Evolutionary conservation across 805 yeast species (phyloP).

Genomic region (Priceomyces carsonii): DNA sequence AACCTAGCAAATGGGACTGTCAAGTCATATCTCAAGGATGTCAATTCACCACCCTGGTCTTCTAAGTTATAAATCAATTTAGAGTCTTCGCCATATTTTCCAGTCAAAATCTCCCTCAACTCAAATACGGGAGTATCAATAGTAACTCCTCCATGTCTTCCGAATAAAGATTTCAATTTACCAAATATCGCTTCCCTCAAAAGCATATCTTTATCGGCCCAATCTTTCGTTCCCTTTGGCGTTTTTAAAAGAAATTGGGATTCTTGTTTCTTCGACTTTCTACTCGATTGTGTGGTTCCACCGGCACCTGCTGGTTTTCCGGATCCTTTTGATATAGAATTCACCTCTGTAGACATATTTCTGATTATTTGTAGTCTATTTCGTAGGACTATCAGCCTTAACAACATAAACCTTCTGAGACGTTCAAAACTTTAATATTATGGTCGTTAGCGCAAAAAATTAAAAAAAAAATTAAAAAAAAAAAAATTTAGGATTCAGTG

Average conservation of each 20-base stretch:
- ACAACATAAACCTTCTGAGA: slow-evolving; percentile 14
- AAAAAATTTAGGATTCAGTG: too few relatives aligned
- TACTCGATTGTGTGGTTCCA: too few relatives aligned
- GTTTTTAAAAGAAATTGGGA: slow-evolving; percentile 77
- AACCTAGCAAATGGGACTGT: slow-evolving; percentile 98
- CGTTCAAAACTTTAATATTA: background rate
- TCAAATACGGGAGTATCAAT: slow-evolving; percentile 99
- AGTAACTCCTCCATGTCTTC: slow-evolving; percentile 97
- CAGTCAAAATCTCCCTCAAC: slow-evolving; percentile 89
- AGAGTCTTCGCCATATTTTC: slow-evolving; percentile 98
- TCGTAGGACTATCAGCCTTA: slow-evolving; percentile 9
- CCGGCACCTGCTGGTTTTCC: too few relatives aligned
- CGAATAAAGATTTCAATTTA: slow-evolving; percentile 72
- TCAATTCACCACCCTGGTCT: slow-evolving; percentile 98
- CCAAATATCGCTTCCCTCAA: slow-evolving; percentile 85
- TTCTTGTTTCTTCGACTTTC: slow-evolving; percentile 45
- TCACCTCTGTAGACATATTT: slow-evolving; percentile 17
- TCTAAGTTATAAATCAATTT: slow-evolving; percentile 93
- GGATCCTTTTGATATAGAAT: slow-evolving; percentile 9
- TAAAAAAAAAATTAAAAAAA: too few relatives aligned
- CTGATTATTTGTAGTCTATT: slow-evolving; percentile 8
- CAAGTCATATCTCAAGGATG: slow-evolving; percentile 92
- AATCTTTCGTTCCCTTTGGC: slow-evolving; percentile 96
- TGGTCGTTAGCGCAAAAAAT: too few relatives aligned
- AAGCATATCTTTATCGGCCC: slow-evolving; percentile 98